Evolutionary conservation across 208 protist species (phyloP).

Genomic region (Leptomonas pyrrhocoris): DNA sequence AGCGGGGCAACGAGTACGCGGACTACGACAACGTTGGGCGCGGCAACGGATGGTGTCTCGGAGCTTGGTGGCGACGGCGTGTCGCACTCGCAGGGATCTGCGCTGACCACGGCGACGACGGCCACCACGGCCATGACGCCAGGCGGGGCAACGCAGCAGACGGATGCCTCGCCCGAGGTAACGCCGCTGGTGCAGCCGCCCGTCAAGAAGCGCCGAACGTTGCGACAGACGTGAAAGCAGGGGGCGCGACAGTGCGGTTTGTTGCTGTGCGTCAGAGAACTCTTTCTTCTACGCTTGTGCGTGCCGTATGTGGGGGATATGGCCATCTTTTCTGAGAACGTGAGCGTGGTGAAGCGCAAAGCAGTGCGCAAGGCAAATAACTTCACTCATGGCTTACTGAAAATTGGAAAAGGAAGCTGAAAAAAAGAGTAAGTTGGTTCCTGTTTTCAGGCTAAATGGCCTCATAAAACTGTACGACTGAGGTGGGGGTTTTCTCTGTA

Average conservation of each 20-base stretch:
- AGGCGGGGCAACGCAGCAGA: slow-evolving; percentile 14
- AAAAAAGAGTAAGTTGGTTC: too few relatives aligned
- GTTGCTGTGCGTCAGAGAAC: too few relatives aligned
- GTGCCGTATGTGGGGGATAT: neutral
- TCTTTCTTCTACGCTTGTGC: neutral
- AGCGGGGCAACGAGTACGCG: slow-evolving; percentile 20
- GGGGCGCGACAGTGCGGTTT: too few relatives aligned
- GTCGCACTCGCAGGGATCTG: slow-evolving; percentile 31
- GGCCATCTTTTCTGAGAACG: too few relatives aligned
- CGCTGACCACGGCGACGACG: slow-evolving; percentile 24
- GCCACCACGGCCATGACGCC: slow-evolving; percentile 20
- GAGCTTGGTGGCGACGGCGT: slow-evolving; percentile 14
- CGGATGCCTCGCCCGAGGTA: slow-evolving; percentile 17
- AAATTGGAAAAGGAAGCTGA: too few relatives aligned
- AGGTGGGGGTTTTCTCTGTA: too few relatives aligned
- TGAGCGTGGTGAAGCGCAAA: too few relatives aligned
- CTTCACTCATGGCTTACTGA: too few relatives aligned
- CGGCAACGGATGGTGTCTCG: slow-evolving; percentile 5
- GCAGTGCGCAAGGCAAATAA: too few relatives aligned
- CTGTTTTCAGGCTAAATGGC: too few relatives aligned
- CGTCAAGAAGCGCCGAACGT: slow-evolving; percentile 81
- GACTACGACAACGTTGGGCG: slow-evolving; percentile 18
- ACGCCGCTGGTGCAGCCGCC: slow-evolving; percentile 43
- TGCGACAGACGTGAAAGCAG: slow-evolving; percentile 64
- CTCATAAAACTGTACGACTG: too few relatives aligned